phyloP scores from a whole-genome alignment of 148 eudicot genomes.

The Oxyria digyna region DNA sequence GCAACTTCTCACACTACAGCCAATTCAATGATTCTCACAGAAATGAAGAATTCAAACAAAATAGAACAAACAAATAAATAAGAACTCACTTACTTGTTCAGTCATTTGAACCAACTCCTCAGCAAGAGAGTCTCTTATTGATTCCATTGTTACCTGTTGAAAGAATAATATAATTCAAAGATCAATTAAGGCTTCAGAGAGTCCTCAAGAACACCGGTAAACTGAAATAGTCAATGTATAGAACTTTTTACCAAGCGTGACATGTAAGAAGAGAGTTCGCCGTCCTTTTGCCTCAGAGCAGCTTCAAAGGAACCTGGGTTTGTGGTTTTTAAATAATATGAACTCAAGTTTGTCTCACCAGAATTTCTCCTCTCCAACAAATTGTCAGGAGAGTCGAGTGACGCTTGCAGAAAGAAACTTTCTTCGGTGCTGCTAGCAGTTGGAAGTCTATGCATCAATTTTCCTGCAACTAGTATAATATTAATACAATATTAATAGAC shows the following conservation, averaged over 20 bases:
- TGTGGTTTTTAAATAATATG: conserved; percentile 73
- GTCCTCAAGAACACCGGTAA: background rate
- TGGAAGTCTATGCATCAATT: conserved; percentile 63
- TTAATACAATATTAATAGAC: conserved; percentile 4
- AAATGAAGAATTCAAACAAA: background rate
- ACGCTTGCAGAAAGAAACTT: conserved; percentile 85
- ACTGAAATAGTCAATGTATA: background rate
- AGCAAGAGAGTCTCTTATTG: conserved; percentile 92
- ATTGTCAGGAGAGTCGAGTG: conserved; percentile 61
- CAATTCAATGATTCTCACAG: conserved; percentile 5
- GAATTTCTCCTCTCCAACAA: conserved; percentile 56
- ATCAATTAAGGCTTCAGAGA: background rate
- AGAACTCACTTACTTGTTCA: conserved; percentile 54
- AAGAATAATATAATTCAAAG: conserved; percentile 6
- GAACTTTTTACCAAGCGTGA: conserved; percentile 63
- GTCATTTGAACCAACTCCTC: conserved; percentile 97
- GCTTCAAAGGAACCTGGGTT: conserved; percentile 81
- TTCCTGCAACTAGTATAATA: conserved; percentile 36
- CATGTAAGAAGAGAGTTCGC: conserved; percentile 88
- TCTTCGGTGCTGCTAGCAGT: conserved; percentile 91
- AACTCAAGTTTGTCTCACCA: conserved; percentile 54
- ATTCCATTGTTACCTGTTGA: conserved; percentile 79
- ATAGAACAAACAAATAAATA: background rate
- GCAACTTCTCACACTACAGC: conserved; percentile 79
- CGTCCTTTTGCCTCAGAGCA: conserved; percentile 89